These are phyloP conservation scores for Canavalia gladiata DNA, from an alignment of 306 rosid genomes.

Conservation along the genomic window DNA sequence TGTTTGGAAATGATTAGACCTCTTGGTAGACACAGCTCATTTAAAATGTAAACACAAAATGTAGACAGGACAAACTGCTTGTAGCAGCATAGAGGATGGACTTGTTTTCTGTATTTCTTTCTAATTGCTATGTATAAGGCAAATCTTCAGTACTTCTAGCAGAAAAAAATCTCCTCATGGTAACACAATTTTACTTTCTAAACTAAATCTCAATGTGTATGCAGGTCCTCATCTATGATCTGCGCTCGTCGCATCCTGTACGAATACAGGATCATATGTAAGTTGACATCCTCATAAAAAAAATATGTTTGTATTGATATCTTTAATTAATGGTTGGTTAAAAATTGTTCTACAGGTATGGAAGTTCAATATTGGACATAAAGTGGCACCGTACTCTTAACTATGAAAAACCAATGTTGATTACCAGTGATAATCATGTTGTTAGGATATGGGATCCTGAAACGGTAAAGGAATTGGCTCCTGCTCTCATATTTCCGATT, in stretches of 20 bases:
- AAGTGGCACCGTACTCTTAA: slow-evolving; percentile 93
- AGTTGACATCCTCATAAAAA: slow-evolving; percentile 52
- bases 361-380: slow-evolving; percentile 88
- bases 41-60: not conserved
- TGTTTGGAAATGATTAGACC: not conserved
- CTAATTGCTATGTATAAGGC: slow-evolving; percentile 16
- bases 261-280: slow-evolving; percentile 87
- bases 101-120: slow-evolving; percentile 16
- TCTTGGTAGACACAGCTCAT: not conserved
- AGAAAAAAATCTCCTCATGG: not conserved
- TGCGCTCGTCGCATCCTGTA: slow-evolving; percentile 83
- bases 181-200: slow-evolving; percentile 22
- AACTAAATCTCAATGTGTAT: slow-evolving; percentile 13
- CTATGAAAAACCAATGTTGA: slow-evolving; percentile 74
- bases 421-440: slow-evolving; percentile 78
- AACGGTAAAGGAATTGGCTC: slow-evolving; percentile 61
- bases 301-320: slow-evolving; percentile 22
- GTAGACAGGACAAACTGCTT: slow-evolving; percentile 3
- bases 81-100: slow-evolving; percentile 1
- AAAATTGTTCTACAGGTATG: slow-evolving; percentile 75
- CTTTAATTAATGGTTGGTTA: slow-evolving; percentile 24
- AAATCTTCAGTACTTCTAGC: not conserved
- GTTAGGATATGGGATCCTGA: slow-evolving; percentile 95
- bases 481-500: slow-evolving; percentile 39
- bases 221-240: slow-evolving; percentile 93